Conservation (phyloP, 495 filamentous ascomycete genomes). For the Aspergillus incahuasiensis region DNA sequence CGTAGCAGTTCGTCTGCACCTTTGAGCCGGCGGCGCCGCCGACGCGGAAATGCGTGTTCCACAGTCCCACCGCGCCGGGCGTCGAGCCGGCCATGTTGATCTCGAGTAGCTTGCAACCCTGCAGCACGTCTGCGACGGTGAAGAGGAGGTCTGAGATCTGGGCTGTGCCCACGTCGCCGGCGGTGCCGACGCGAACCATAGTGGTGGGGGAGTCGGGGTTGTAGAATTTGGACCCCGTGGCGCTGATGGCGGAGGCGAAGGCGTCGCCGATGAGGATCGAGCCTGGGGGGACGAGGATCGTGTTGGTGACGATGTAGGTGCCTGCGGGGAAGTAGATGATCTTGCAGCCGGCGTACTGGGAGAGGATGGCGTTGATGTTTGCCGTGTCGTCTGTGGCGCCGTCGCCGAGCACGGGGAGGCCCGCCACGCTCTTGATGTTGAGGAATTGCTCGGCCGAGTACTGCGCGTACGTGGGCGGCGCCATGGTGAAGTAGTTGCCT, state of each 20-base stretch:
- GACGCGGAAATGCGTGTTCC: slow-evolving; percentile 75
- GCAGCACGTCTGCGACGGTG: slow-evolving; percentile 61
- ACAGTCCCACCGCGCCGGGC: slow-evolving; percentile 66
- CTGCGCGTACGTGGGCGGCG: too few relatives aligned
- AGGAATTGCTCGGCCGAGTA: too few relatives aligned
- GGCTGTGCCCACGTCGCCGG: slow-evolving; percentile 66
- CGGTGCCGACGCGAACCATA: slow-evolving; percentile 66
- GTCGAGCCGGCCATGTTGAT: slow-evolving; percentile 67
- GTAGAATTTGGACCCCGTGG: slow-evolving; percentile 58
- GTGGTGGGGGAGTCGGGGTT: slow-evolving; percentile 58
- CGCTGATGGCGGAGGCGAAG: slow-evolving; percentile 75
- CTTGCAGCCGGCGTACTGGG: slow-evolving; percentile 43
- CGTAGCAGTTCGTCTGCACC: slow-evolving; percentile 66
- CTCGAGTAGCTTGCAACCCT: slow-evolving; percentile 77
- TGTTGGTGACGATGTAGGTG: slow-evolving; percentile 59
- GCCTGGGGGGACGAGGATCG: slow-evolving; percentile 67
- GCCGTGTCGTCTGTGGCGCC: slow-evolving; percentile 49
- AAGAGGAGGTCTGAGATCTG: slow-evolving; percentile 82
- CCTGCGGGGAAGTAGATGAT: slow-evolving; percentile 57
- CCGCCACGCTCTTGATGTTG: slow-evolving; percentile 30
- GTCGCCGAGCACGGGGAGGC: slow-evolving; percentile 46
- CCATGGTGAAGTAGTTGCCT: too few relatives aligned
- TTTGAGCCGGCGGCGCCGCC: slow-evolving; percentile 69
- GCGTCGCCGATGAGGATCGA: slow-evolving; percentile 72
- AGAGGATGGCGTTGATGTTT: slow-evolving; percentile 48